A percentile compares a stretch with the other conserved stretches of the same genome.
phyloP scores from a whole-genome alignment of 352 stramenopile genomes.

The Phytopythium boreale region DNA sequence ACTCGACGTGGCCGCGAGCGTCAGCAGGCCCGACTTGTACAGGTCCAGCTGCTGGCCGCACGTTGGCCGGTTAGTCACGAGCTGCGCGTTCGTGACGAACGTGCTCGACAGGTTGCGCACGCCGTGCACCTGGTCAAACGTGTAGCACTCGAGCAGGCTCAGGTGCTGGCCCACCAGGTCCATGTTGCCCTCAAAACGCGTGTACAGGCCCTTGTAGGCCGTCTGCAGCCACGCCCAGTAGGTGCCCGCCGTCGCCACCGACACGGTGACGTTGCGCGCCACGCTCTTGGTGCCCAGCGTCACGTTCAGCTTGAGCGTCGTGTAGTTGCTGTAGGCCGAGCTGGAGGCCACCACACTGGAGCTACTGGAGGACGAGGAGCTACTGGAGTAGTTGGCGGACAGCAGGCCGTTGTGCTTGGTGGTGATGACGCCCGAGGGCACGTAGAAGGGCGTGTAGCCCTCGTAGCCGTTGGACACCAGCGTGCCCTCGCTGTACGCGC shows the following conservation, averaged over 20 bases:
- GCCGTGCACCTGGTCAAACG: constrained; percentile 51
- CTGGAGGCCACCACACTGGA: too few species aligned
- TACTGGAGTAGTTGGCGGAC: constrained; percentile 36
- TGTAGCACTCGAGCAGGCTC: constrained; percentile 58
- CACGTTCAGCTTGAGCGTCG: constrained; percentile 36
- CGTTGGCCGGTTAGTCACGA: constrained; percentile 40
- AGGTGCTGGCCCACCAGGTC: constrained; percentile 57
- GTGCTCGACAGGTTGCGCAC: constrained; percentile 40
- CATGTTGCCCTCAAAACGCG: constrained; percentile 58
- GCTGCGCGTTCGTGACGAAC: constrained; percentile 53
- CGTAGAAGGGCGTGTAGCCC: constrained; percentile 42
- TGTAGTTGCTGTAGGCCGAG: constrained; percentile 19
- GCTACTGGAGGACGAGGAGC: constrained; percentile 8
- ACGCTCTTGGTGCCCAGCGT: constrained; percentile 34
- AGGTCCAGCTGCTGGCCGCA: constrained; percentile 53
- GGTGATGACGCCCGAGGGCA: constrained; percentile 29
- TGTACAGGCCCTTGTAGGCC: constrained; percentile 51
- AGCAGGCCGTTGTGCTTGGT: constrained; percentile 56
- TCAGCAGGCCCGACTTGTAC: constrained; percentile 38
- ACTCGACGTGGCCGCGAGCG: constrained; percentile 35
- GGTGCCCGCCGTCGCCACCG: constrained; percentile 43
- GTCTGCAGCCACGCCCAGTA: constrained; percentile 68
- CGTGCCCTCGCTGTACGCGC: constrained; percentile 28
- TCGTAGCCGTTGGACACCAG: constrained; percentile 45
- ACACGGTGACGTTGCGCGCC: constrained; percentile 35